Base-by-base conservation (phyloP, 2,329 filamentous ascomycete species). In the Aaosphaeria pasadenensis region DNA sequence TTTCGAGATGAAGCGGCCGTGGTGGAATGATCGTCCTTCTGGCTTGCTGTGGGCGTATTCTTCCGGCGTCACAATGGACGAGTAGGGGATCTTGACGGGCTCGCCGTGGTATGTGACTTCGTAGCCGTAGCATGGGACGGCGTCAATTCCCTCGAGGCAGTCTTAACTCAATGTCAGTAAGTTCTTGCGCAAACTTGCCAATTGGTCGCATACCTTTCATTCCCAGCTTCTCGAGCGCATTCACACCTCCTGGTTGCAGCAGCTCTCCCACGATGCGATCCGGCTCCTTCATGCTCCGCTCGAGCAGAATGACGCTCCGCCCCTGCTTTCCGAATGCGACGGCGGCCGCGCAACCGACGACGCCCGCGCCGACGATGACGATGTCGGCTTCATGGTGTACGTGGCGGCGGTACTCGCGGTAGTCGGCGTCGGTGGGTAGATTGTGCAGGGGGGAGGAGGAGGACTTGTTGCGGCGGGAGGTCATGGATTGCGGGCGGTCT, bases 221-320 rank as follows among this genome's bases (percentile, higher is more conserved):
- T 3, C 94, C 94, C 43, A 99, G 76, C 66, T 88, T 32, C 63
- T 85, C 81, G 61, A 99, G 77, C 6, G 94, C 88, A 45, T 83
- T 77, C 32, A 96, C 85, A 43, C 94, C 94, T 44, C 94, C 94
- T 0, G 94, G 94, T 72, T 99, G 94, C 60, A 99, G 76, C 55
- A 99, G 75, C 75, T 99, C 94, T 60, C 94, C 94, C 42, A 99
- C 91, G 58, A 99, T 99, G 55, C 94, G 85, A 74, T 97, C 88
- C 17, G 94, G 94, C 75, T 97, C 87, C 72, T 90, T 90, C 73
- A 97, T 77, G 73, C 85, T 95, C 62, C 83, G 83, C 75, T 99
- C 94, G 44, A 99, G 82, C 44, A 99, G 77, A 29, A 97, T 80
- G 29, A 99, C 91, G 68, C 88, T 95, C 54, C 94, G 85, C 46